Evolutionary conservation across 2,329 filamentous ascomycete species (phyloP), one percentile per base, ranked within the genome.

Genomic region (Colletotrichum noveboracense): DNA sequence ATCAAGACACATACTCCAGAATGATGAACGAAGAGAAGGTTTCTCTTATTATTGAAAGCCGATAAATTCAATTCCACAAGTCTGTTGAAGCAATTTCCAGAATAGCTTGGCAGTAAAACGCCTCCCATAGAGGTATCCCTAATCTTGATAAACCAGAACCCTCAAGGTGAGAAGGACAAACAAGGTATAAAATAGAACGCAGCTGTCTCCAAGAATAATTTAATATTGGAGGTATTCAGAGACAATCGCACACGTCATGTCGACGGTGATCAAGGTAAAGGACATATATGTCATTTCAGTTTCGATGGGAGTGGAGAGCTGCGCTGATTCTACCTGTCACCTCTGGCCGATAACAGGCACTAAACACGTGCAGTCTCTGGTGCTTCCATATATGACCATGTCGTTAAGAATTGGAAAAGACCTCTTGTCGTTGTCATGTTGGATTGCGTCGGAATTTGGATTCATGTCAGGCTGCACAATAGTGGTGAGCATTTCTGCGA

Each of bases 361-460:
- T 1, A 18, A 9, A 8, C 4, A 38, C 36, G 9, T 38, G 5
- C 36, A 38, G 36, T 4, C 36, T 43, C 36, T 43, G 8, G 5
- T 18, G 36, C 8, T 18, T 18, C 36, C 36, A 43, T 2, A 18
- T 18, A 18, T 5, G 3, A 43, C 5, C 36, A 18, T 7, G 5
- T 10, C 2, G 8, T 43, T 4, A 3, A 18, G 8, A 6, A 18
- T 18, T 18, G 10, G 36, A 5, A 43, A 2, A 38, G 4, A n/a
- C 8, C 5, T 2, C 16, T 43, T 43, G 36, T 18, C 5, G 36
- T 43, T 43, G 5, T 3, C 8, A 43, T 18, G 36, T 10, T 16
- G 3, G 16, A 43, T 18, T 43, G 36, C 2, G 16, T 38, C 36
- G 1, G 0, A 7, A 38, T 38, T 5, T 18, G 4, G 0, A 18